A percentile compares a stretch with the other conserved stretches of the same genome.
Conservation (phyloP, 2,329 filamentous ascomycete genomes). For the Dactylonectria estremocensis region DNA sequence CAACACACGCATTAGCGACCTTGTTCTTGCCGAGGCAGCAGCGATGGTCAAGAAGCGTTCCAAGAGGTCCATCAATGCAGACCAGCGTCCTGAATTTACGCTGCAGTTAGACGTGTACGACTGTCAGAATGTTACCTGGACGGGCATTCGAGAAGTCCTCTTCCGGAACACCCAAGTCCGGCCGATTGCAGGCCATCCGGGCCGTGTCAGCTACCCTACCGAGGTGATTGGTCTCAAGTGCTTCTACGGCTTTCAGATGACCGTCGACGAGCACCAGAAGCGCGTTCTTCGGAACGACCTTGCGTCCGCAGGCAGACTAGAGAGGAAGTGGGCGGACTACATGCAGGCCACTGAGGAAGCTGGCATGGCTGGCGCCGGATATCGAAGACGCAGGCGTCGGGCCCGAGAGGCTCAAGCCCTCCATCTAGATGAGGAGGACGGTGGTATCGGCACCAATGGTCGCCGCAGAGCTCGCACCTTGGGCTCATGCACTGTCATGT, state of each 20-base stretch:
- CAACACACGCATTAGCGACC: constrained; percentile 91
- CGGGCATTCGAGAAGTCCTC: constrained; percentile 88
- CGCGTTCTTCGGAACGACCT: constrained; percentile 85
- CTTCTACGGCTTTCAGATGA: constrained; percentile 96
- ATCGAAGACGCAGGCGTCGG: constrained; percentile 79
- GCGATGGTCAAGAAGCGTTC: constrained; percentile 80
- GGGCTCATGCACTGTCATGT: constrained; percentile 77
- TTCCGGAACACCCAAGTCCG: constrained; percentile 85
- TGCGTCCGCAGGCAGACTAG: constrained; percentile 81
- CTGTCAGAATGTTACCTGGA: constrained; percentile 93
- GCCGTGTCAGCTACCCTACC: constrained; percentile 73
- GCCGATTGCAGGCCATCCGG: constrained; percentile 60
- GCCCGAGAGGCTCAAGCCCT: constrained; percentile 86
- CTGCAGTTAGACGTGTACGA: constrained; percentile 90
- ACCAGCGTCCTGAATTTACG: constrained; percentile 69
- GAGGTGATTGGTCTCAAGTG: constrained; percentile 91
- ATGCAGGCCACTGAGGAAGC: constrained; percentile 95
- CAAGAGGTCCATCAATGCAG: constrained; percentile 56
- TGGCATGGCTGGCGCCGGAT: constrained; percentile 75
- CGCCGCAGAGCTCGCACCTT: constrained; percentile 76
- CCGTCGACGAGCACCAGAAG: constrained; percentile 93
- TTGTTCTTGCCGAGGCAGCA: constrained; percentile 88
- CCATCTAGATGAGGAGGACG: constrained; percentile 86
- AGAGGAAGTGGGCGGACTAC: constrained; percentile 93
- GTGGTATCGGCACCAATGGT: constrained; percentile 65